Percentiles rank a stretch among this genome's conserved stretches.
Evolutionary conservation across 768 basidiomycete genomes (phyloP).

Genomic region (Ramaria sp.): DNA sequence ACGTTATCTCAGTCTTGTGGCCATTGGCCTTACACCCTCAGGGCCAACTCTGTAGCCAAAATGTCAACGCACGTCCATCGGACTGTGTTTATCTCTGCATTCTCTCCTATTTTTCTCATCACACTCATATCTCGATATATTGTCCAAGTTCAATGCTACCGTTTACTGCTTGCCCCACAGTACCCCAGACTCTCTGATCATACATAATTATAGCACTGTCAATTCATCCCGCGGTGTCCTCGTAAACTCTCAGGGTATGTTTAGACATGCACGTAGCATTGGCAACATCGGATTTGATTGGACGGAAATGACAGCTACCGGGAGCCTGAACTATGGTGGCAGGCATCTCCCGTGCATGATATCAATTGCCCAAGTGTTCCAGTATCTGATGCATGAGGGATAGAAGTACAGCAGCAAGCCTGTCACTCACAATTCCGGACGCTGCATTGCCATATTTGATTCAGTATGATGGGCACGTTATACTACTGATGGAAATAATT

Average conservation of each 20-base stretch:
- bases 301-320: not conserved
- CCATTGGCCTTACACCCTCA: not conserved
- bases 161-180: not conserved
- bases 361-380: too few relatives aligned
- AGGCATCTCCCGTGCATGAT: too few relatives aligned
- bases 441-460: too few relatives aligned
- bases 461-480: too few relatives aligned
- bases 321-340: too few relatives aligned
- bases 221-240: not conserved
- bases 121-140: not conserved
- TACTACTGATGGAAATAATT: too few relatives aligned
- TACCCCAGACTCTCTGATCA: not conserved
- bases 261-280: not conserved
- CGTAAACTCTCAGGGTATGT: not conserved
- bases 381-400: too few relatives aligned
- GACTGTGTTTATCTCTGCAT: not conserved
- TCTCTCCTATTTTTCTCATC: not conserved
- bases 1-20: not conserved
- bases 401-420: too few relatives aligned
- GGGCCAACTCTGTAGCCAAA: not conserved
- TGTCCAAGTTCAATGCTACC: not conserved
- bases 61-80: not conserved
- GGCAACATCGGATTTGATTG: not conserved
- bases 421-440: too few relatives aligned
- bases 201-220: not conserved